These are phyloP conservation scores for Mycena olivaceomarginata DNA, from an alignment of 768 basidiomycete genomes.

Conservation along the genomic window DNA sequence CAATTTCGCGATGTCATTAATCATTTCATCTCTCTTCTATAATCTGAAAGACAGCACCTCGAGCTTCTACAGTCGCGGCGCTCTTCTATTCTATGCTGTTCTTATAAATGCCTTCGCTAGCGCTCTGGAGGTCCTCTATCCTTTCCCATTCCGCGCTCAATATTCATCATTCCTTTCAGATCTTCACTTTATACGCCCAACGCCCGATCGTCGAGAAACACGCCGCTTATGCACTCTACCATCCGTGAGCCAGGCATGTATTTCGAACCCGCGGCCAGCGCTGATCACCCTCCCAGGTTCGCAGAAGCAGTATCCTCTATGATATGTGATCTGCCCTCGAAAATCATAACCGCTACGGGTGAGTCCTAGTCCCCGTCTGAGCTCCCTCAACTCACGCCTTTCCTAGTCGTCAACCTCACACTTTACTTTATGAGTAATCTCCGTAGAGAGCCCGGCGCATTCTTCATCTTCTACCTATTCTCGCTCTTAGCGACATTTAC, in stretches of 20 bases:
- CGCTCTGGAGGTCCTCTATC: constrained; percentile 48
- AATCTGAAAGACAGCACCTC: constrained; percentile 57
- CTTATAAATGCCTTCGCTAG: constrained; percentile 62
- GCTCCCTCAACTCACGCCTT: not conserved
- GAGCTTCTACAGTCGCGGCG: constrained; percentile 65
- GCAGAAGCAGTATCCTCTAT: constrained; percentile 62
- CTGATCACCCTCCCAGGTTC: constrained; percentile 31
- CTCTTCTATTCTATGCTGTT: constrained; percentile 63
- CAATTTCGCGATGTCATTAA: constrained; percentile 44
- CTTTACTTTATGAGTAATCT: constrained; percentile 67
- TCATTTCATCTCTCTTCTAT: constrained; percentile 63
- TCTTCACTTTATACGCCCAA: constrained; percentile 51
- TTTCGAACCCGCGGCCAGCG: not conserved
- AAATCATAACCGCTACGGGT: constrained; percentile 47
- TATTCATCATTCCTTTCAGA: constrained; percentile 38
- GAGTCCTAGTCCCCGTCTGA: not conserved
- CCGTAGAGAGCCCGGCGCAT: constrained; percentile 57
- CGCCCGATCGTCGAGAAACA: constrained; percentile 65
- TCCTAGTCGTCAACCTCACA: constrained; percentile 55
- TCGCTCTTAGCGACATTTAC: constrained; percentile 48
- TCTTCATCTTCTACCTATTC: constrained; percentile 64
- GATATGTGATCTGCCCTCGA: constrained; percentile 60
- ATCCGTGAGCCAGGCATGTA: constrained; percentile 48
- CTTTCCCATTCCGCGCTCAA: not conserved
- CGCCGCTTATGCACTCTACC: constrained; percentile 62